Conservation (phyloP, 2,329 filamentous ascomycete genomes). For the Colletotrichum costaricense region DNA sequence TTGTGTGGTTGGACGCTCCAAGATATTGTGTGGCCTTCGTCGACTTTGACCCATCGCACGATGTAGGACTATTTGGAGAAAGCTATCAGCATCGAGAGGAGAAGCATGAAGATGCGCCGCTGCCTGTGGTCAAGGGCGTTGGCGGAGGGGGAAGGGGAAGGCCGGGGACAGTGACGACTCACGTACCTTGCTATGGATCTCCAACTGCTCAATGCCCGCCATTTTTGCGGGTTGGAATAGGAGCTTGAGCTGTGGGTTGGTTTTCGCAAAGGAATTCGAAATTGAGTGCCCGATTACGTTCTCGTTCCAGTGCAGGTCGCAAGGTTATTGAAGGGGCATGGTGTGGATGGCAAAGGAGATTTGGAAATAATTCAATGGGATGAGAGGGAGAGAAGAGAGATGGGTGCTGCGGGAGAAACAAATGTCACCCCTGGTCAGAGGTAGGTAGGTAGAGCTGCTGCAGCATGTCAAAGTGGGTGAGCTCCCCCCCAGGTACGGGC, state of each 20-base stretch:
- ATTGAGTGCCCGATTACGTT: not conserved
- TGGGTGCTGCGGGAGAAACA: slow-evolving; percentile 11
- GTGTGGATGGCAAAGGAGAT: slow-evolving; percentile 9
- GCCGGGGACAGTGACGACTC: slow-evolving; percentile 1
- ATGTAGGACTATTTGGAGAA: slow-evolving; percentile 82
- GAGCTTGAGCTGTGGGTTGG: slow-evolving; percentile 15
- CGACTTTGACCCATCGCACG: slow-evolving; percentile 95
- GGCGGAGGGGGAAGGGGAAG: slow-evolving; percentile 19
- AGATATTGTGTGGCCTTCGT: slow-evolving; percentile 90
- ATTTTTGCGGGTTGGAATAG: slow-evolving; percentile 58
- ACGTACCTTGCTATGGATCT: slow-evolving; percentile 95
- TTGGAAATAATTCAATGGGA: slow-evolving; percentile 19
- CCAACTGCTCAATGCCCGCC: slow-evolving; percentile 96
- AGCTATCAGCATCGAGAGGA: slow-evolving; percentile 23
- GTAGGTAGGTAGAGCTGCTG: not conserved
- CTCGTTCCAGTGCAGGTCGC: not conserved
- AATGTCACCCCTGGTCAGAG: slow-evolving; percentile 8
- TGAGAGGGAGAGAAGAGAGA: slow-evolving; percentile 6
- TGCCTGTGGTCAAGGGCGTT: slow-evolving; percentile 12
- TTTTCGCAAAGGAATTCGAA: not conserved
- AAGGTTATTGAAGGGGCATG: slow-evolving; percentile 25
- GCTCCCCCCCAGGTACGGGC: not conserved
- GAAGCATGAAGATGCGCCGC: not conserved
- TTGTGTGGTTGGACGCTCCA: slow-evolving; percentile 99
- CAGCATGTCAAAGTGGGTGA: not conserved